Conservation (phyloP, 352 stramenopile species). For the Phytopythium aichiense region DNA sequence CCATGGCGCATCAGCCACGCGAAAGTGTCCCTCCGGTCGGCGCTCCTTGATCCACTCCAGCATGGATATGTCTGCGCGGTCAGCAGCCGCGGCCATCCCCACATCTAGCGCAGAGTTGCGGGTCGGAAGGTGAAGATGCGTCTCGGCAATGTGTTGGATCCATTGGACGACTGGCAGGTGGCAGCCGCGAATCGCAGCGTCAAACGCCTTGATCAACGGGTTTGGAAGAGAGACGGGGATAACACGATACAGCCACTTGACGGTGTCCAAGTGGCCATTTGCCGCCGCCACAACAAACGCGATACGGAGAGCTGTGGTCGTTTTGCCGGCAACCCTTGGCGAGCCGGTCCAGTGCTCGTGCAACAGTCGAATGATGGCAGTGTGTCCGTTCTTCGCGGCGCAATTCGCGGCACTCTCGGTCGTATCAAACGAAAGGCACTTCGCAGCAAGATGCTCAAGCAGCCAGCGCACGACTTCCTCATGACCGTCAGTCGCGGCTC, state of each 20-base stretch:
- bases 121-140: not conserved
- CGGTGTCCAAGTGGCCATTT: constrained; percentile 10
- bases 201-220: not conserved
- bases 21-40: not conserved
- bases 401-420: not conserved
- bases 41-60: not conserved
- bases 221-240: not conserved
- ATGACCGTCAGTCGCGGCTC: not conserved
- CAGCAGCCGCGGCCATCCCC: not conserved
- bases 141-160: not conserved
- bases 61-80: not conserved
- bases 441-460: not conserved
- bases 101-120: not conserved
- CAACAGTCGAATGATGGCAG: not conserved
- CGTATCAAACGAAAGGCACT: not conserved
- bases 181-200: not conserved
- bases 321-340: not conserved
- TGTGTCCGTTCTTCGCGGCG: not conserved
- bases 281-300: not conserved
- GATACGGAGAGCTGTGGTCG: not conserved
- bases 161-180: not conserved
- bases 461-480: not conserved
- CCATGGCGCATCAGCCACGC: not conserved
- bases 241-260: not conserved
- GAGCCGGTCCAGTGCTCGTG: not conserved